A percentile compares a stretch with the other conserved stretches of the same genome.
These are phyloP conservation scores for Gossypium stocksii DNA, from an alignment of 345 rosid genomes.

Conservation along the genomic window DNA sequence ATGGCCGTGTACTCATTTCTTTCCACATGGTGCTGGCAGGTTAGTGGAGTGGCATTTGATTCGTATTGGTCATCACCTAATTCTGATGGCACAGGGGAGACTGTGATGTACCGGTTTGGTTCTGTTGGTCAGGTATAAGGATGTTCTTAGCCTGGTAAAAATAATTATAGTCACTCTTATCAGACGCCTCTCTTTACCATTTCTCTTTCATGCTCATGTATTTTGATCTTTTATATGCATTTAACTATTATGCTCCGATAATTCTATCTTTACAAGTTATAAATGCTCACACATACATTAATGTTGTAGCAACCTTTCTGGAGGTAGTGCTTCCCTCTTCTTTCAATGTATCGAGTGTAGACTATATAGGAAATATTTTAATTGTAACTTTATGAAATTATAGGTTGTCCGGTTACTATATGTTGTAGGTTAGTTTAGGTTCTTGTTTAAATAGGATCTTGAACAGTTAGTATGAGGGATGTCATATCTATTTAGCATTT, in stretches of 20 bases:
- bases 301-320: neutral
- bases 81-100: slow-evolving; percentile 80
- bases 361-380: neutral
- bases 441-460: too few relatives aligned
- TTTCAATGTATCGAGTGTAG: neutral
- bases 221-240: neutral
- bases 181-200: neutral
- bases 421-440: too few relatives aligned
- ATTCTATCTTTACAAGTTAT: neutral
- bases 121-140: slow-evolving; percentile 95
- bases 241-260: neutral
- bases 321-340: neutral
- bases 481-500: too few relatives aligned
- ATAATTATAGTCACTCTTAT: neutral
- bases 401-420: neutral
- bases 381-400: neutral
- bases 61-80: slow-evolving; percentile 86
- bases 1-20: slow-evolving; percentile 18
- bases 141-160: neutral
- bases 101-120: slow-evolving; percentile 90
- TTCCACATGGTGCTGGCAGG: slow-evolving; percentile 53
- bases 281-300: neutral
- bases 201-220: neutral
- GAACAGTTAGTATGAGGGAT: too few relatives aligned
- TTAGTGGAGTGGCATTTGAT: slow-evolving; percentile 99